Percentiles rank a stretch among this genome's conserved stretches.
phyloP scores from a whole-genome alignment of 371 early-diverging fungal genomes.

The Dentiscutata heterogama region DNA sequence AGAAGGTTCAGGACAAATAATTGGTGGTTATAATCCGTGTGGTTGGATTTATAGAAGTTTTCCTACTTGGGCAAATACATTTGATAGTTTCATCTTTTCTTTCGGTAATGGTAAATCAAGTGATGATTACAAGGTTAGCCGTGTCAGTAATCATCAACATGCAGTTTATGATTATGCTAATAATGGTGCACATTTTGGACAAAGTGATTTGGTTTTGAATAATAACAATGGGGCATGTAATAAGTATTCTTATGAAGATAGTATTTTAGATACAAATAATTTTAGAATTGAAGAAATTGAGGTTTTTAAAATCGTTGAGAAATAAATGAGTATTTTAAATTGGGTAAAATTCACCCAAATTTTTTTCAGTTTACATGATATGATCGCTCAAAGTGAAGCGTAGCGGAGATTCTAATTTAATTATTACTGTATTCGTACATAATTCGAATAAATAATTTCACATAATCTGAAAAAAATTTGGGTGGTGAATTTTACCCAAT shows the following conservation, averaged over 20 bases:
- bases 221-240: background rate
- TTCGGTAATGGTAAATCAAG: conserved; percentile 14
- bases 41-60: conserved; percentile 13
- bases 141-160: background rate
- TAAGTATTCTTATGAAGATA: conserved; percentile 10
- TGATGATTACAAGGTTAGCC: background rate
- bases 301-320: conserved; percentile 3
- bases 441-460: no score
- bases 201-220: conserved; percentile 12
- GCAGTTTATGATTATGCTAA: conserved; percentile 20
- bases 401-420: no score
- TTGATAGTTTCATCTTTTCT: conserved; percentile 25
- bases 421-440: no score
- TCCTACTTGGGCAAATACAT: conserved; percentile 1
- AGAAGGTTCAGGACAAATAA: conserved; percentile 6
- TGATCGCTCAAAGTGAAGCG: no score
- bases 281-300: conserved; percentile 22
- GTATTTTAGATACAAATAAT: conserved; percentile 7
- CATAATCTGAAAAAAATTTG: no score
- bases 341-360: no score
- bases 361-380: no score
- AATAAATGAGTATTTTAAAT: background rate
- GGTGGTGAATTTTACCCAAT: no score
- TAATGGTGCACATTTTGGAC: conserved; percentile 17
- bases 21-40: conserved; percentile 43